Base-by-base conservation (phyloP, 2,329 filamentous ascomycete genomes). In the Plectosphaerella plurivora region DNA sequence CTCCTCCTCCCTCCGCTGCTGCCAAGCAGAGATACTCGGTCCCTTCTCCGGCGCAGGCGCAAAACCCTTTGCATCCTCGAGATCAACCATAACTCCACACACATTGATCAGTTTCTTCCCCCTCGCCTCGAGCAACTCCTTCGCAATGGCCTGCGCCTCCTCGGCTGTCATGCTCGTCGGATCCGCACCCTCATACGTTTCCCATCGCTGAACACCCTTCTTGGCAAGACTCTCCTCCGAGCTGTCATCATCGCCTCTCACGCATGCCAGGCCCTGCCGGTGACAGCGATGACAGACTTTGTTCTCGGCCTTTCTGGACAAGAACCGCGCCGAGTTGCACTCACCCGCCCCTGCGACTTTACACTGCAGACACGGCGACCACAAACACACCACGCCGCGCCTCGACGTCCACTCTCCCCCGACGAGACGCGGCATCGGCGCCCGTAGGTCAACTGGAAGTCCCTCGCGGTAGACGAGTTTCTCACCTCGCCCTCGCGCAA, bases 41-140 rank as follows among this genome's bases (percentile, higher is more conserved):
- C 28, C 28, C 7, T 12, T 24, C 3, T 5, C 44, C 33, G 9
- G 37, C 18, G 49, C 45, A 16, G 39, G 44, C 36, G 45, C 52
- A 50, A 52, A 55, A 2, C 35, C 42, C 49, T 20, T 47, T 24
- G 18, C 9, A 18, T 55, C 54, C 22, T 5, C 42, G 12, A 36
- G 51, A n/a, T 18, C n/a, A 0, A 55, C 35, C 22, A 11, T 14
- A 9, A 33, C 24, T 9, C 54, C 54, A n/a, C 49, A 55, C 1
- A 55, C 20, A 28, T 47, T 44, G 25, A 44, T 48, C 22, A 24
- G 7, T 8, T 1, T 28, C 42, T 18, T 37, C 10, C 35, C 28
- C 25, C 28, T 44, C n/a, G 36, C 11, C 14, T 44, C 15, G n/a
- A 49, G 41, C 20, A 45, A 15, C 16, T 33, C 41, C 4, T 25